phyloP scores from a whole-genome alignment of 2,329 filamentous ascomycete genomes.

The Hypoxylon rubiginosum region DNA sequence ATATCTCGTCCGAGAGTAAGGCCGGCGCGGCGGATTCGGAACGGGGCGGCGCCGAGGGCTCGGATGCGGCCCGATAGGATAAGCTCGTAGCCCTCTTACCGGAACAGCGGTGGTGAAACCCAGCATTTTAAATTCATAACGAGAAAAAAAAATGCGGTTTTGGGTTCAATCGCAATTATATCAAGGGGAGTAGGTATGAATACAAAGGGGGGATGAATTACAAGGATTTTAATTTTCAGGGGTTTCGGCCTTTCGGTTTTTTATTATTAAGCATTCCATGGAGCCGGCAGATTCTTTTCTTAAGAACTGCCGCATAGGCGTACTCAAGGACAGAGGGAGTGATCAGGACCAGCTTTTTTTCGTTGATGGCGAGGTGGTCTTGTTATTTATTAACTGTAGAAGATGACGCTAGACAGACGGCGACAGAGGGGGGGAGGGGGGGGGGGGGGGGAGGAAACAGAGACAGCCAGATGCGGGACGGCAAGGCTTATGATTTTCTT shows the following conservation, averaged over 20 bases:
- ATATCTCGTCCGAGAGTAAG: slow-evolving; percentile 8
- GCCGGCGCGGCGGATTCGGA: slow-evolving; percentile 19
- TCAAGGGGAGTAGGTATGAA: neutral
- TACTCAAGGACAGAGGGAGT: neutral
- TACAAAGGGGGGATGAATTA: no score
- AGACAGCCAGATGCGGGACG: no score
- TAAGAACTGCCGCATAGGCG: neutral
- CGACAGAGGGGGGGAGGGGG: neutral
- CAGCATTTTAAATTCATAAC: no score
- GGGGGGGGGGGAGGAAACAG: no score
- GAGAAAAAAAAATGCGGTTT: no score
- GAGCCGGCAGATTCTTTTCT: neutral
- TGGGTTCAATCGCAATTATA: no score
- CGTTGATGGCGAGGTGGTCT: neutral
- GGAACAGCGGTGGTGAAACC: neutral
- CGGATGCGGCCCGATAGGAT: neutral
- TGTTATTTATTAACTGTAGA: neutral
- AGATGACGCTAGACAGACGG: neutral
- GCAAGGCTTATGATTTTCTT: neutral
- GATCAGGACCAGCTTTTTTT: neutral
- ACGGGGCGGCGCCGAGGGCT: neutral
- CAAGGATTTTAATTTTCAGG: neutral
- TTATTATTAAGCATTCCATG: no score
- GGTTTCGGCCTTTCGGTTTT: neutral
- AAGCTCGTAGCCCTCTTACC: neutral